Evolutionary conservation across 305 asterid species (phyloP).

Genomic region (Fraxinus xanthoxyloides): DNA sequence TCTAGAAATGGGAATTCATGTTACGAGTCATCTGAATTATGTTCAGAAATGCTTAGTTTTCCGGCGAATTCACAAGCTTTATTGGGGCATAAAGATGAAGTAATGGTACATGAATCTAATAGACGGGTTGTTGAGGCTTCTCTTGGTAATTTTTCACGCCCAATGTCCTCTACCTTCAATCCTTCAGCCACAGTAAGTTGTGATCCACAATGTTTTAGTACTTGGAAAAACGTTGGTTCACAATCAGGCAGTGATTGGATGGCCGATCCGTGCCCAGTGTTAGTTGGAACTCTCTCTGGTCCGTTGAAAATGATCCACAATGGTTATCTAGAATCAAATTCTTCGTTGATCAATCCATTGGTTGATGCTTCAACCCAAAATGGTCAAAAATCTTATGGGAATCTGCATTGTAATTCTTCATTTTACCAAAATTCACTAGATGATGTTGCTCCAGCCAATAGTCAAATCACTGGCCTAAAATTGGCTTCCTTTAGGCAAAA

Average conservation of each 20-base stretch:
- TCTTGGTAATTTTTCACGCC: slow-evolving; percentile 13
- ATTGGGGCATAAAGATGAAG: slow-evolving; percentile 17
- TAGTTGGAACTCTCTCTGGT: slow-evolving; percentile 31
- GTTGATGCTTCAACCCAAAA: slow-evolving; percentile 2
- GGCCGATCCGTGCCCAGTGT: slow-evolving; percentile 27
- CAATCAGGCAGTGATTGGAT: slow-evolving; percentile 46
- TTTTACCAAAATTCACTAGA: slow-evolving; percentile 41
- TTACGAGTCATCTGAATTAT: slow-evolving; percentile 33
- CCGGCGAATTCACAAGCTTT: slow-evolving; percentile 16
- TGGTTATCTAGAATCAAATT: slow-evolving; percentile 30
- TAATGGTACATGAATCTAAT: slow-evolving; percentile 16
- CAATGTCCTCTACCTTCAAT: slow-evolving; percentile 3
- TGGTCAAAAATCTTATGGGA: slow-evolving; percentile 13
- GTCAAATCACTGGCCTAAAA: slow-evolving; percentile 27
- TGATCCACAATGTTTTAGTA: slow-evolving; percentile 42
- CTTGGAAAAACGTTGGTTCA: slow-evolving; percentile 49
- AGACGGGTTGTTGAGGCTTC: slow-evolving; percentile 19
- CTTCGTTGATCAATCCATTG: slow-evolving; percentile 15
- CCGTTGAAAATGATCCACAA: slow-evolving; percentile 26
- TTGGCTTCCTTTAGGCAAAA: slow-evolving; percentile 26
- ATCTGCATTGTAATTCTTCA: slow-evolving; percentile 21
- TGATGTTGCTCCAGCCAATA: slow-evolving; percentile 40
- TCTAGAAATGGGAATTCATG: slow-evolving; percentile 31
- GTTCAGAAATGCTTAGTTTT: slow-evolving; percentile 41
- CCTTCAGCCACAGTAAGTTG: slow-evolving; percentile 17